Evolutionary conservation across 352 stramenopile genomes (phyloP).

Genomic region (Phytopythium helicoides): DNA sequence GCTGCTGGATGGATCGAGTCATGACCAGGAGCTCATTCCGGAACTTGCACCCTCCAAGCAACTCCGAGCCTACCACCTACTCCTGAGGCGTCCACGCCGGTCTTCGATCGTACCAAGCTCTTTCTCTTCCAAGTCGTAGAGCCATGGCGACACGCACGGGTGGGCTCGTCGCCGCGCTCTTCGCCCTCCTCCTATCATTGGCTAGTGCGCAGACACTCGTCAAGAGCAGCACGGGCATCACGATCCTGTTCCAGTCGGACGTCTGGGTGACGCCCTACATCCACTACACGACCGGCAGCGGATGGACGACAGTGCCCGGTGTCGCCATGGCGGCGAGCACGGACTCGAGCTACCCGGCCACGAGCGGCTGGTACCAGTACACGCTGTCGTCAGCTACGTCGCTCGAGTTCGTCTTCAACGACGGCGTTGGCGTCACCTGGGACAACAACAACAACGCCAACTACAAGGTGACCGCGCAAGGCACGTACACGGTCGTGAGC

Average conservation of each 20-base stretch:
- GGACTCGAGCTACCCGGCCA: constrained; percentile 12
- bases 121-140: too few species aligned
- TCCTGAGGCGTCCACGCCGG: too few species aligned
- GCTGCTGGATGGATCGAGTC: not conserved
- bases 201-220: constrained; percentile 1
- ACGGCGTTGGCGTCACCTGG: constrained; percentile 22
- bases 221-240: constrained; percentile 8
- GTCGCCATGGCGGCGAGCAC: constrained; percentile 13
- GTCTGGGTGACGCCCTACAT: constrained; percentile 15
- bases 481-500: constrained; percentile 23
- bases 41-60: constrained; percentile 2
- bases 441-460: constrained; percentile 35
- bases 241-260: constrained; percentile 16
- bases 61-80: not conserved
- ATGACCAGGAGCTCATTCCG: constrained; percentile 1
- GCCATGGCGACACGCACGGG: not conserved
- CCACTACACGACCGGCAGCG: constrained; percentile 16
- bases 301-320: constrained; percentile 15
- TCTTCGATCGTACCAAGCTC: too few species aligned
- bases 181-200: not conserved
- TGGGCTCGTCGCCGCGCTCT: not conserved
- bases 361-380: constrained; percentile 28
- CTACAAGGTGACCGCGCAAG: constrained; percentile 18
- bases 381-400: constrained; percentile 10
- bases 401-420: constrained; percentile 31